Evolutionary conservation across 73 alveolate genomes (phyloP).

Genomic region (Symbiodinium pilosum): DNA sequence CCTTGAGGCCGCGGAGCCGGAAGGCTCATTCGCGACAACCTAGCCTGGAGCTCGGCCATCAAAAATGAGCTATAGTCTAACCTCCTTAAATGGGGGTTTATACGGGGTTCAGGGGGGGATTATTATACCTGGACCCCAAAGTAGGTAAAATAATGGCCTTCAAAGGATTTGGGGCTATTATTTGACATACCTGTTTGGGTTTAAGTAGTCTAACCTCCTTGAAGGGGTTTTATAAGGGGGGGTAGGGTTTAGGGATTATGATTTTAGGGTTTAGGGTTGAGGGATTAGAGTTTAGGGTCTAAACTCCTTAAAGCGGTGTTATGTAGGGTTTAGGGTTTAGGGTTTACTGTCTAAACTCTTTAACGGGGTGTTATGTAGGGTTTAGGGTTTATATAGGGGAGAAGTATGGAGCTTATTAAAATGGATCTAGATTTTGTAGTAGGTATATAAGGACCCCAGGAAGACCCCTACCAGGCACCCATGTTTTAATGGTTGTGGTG

Average conservation of each 20-base stretch:
- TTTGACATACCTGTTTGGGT: too few species aligned
- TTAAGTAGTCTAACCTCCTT: too few species aligned
- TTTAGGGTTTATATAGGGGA: neutral
- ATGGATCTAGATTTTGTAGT: neutral
- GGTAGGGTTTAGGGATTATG: too few species aligned
- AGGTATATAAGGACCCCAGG: neutral
- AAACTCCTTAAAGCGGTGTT: too few species aligned
- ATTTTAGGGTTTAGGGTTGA: neutral
- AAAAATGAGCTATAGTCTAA: too few species aligned
- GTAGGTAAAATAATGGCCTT: too few species aligned
- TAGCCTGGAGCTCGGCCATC: neutral
- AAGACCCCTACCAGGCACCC: neutral
- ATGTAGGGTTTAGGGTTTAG: neutral
- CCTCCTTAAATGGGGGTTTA: too few species aligned
- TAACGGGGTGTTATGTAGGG: neutral
- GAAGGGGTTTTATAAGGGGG: too few species aligned
- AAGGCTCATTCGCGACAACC: conserved; percentile 21
- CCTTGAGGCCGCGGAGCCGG: conserved; percentile 10
- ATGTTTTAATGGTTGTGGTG: neutral
- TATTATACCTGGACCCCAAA: too few species aligned
- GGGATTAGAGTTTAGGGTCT: neutral
- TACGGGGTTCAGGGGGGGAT: too few species aligned
- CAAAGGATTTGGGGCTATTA: too few species aligned
- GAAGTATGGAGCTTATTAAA: neutral
- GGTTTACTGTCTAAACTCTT: neutral